These are phyloP conservation scores for sweet orange (Citrus sinensis) DNA, from an alignment of 345 rosid species.

Conservation along the genomic window DNA sequence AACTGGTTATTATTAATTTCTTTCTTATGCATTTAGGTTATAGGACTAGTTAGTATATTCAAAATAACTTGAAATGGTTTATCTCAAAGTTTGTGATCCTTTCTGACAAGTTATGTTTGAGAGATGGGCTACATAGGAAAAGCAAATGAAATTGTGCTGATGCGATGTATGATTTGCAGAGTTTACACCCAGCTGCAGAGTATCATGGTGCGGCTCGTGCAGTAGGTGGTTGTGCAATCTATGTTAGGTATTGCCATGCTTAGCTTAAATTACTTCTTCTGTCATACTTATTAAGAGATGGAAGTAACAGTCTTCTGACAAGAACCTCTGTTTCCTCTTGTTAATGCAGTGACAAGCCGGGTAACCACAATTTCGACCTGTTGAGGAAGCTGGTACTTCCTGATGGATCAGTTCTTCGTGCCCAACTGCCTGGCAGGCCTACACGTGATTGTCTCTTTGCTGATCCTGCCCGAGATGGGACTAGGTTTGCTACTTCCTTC, in stretches of 20 bases:
- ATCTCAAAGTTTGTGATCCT: neutral
- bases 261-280: neutral
- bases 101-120: neutral
- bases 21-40: neutral
- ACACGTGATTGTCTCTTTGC: slow-evolving; percentile 80
- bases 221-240: slow-evolving; percentile 91
- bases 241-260: slow-evolving; percentile 65
- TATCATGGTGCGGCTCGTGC: slow-evolving; percentile 98
- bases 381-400: slow-evolving; percentile 88
- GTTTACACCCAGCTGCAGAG: slow-evolving; percentile 92
- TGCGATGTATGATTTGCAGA: slow-evolving; percentile 44
- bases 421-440: slow-evolving; percentile 88
- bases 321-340: neutral
- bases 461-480: slow-evolving; percentile 92
- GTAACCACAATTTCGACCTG: slow-evolving; percentile 84
- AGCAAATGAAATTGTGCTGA: neutral
- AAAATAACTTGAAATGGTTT: neutral
- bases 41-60: neutral
- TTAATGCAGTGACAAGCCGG: slow-evolving; percentile 80
- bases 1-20: neutral
- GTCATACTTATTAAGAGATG: neutral
- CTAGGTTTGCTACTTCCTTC: slow-evolving; percentile 36
- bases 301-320: slow-evolving; percentile 7
- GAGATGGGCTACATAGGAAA: neutral
- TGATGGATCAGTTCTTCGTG: slow-evolving; percentile 87